Base-by-base conservation (phyloP, 805 yeast genomes). In the Lachancea fermentati region DNA sequence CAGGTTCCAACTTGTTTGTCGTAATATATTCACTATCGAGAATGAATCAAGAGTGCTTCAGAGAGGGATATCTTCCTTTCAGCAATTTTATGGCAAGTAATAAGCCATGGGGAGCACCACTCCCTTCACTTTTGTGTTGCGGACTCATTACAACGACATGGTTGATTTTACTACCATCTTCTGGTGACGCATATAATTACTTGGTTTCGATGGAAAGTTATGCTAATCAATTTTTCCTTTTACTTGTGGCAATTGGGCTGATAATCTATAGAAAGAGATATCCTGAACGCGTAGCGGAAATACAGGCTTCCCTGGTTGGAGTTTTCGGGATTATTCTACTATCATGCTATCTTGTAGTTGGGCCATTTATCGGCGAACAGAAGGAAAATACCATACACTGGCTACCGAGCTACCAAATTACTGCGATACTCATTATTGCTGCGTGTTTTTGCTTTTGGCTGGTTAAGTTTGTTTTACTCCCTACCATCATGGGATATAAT, bases 1-100 rank as follows among this genome's bases (percentile, higher is more conserved):
- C 84, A 4, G 76, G 75, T 1, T 81, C 85, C 0, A 79, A 79
- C 50, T 73, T 79, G 2, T 71, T 78, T 55, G 84, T 79, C 8
- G 81, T 76, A 1, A 48, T 77, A 13, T 79, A 78, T 53, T 69
- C 78, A 4, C 64, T 76, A 8, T 75, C 83, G 0, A 65, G 86
- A 52, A 73, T 75, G 64, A 75, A 75, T 46, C 86, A 79, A 53
- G 85, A 79, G 55, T 73, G 75, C 4, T 78, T 79, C 48, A 64
- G 81, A 42, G 84, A 78, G 49, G 85, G 85, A 0, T 75, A 67
- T 42, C 51, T 78, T 11, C 86, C 86, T 7, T 74, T 65, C 41
- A 69, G 80, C 3, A 52, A 50, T 16, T 47, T 63, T 24, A 63
- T 78, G 71, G 76, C 82, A 0, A 69, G 76, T 5, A 78, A 78